Base-by-base conservation (phyloP, 2,329 filamentous ascomycete genomes). In the Rasamsonia emersonii region DNA sequence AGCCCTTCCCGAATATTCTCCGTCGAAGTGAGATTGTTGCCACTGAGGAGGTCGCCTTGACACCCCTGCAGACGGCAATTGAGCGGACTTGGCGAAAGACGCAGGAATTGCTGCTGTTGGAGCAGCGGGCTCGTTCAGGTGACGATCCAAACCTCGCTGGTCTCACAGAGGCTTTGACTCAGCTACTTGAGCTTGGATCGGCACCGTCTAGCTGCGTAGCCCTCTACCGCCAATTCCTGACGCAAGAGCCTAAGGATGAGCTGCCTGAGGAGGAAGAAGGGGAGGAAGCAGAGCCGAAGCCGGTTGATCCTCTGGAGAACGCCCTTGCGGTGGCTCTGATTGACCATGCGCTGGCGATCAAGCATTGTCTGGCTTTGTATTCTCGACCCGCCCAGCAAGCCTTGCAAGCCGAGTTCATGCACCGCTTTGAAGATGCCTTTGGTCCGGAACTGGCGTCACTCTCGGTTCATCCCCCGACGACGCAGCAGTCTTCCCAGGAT, bases 51-150 rank as follows among this genome's bases (percentile, higher is more conserved):
- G 57, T 86, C 11, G 70, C 70, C 8, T 67, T 95, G 16, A 73
- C 73, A 18, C 78, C 88, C 5, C 68, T 91, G 37, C 82, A 95
- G 58, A 88, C 86, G n/a, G 89, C 82, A 0, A 68, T 96, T 39
- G 89, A 96, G 55, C 79, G 89, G 10, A 89, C 91, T 18, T 80
- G 85, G 46, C 77, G 88, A 37, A 95, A 95, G 65, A 93, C 89
- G 1, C 76, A 84, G 37, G 89, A 96, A 58, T 75, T 96, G 64
- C 68, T 75, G 2, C 61, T 71, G 1, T 65, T 94, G 1, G 86
- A 93, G 54, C 84, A 80, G 54, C 77, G 78, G 30, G 68, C 89
- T 6, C 62, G 69, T 1, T 78, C 84, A 14, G 82, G 81, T 4
- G 83, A 89, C 35, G 77, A 85, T 20, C 73, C 79, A 6, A 73